Evolutionary conservation across 2,329 filamentous ascomycete genomes (phyloP), one percentile per base, ranked within the genome.

Genomic region (Penicillium digitatum): DNA sequence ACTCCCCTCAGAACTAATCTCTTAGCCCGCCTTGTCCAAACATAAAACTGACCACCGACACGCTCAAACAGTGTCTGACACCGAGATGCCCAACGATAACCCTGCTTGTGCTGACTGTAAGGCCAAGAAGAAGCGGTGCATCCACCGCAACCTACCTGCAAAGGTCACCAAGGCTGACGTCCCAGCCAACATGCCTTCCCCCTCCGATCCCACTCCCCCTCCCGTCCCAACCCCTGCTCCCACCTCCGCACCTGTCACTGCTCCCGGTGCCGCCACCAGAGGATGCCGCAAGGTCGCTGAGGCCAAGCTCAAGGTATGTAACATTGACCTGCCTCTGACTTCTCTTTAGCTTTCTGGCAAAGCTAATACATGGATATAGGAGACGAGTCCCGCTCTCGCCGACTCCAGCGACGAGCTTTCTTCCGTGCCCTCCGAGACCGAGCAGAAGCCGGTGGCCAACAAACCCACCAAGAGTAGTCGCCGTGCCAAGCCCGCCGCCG

Each of bases 91-190:
- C 16, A 55, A 34, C 16, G 18, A 31, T 27, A 47, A 42, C 29
- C 29, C 31, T 24, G 58, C 54, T 18, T 70, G 67, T 47, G 46
- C 22, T 16, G 39, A 48, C 8, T 70, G 67, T 48, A 64, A 59
- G 18, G 57, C 37, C 38, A 61, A 58, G 50, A 70, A 69, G 61
- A 62, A 63, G 55, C 63, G 64, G 32, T 70, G 67, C 56, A 52
- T 27, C 12, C 67, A 69, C 43, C 56, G 44, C 8, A 29, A 34
- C 18, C 26, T 31, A 24, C 37, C 43, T 22, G 38, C 51, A 1
- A 48, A 45, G 27, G 40, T 48, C 32, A 18, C 31, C 20, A 32
- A 52, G 27, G 8, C 37, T 27, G 20, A 18, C 20, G 6, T n/a
- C 20, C 12, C 20, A 31, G 39, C 34, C 34, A 31, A 5, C 16